These are phyloP conservation scores for Spirogloea muscicola DNA, from an alignment of 139 green algal species.

Conservation along the genomic window DNA sequence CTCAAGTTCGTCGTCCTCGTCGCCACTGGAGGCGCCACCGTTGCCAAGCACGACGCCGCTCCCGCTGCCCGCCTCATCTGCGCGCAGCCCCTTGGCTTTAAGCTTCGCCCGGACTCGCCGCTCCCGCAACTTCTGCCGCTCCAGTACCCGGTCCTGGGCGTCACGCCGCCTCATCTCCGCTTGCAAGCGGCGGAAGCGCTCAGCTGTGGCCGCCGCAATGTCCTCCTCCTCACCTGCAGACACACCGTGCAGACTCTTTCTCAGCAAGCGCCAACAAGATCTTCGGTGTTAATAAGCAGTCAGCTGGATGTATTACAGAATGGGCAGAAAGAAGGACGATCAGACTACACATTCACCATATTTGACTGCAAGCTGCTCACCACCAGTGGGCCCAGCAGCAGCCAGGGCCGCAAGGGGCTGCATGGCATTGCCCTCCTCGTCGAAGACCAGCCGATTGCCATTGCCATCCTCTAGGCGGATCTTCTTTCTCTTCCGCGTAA, in stretches of 20 bases:
- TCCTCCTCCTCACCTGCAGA: too few species aligned
- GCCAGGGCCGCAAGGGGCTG: constrained; percentile 34
- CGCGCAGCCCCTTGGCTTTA: constrained; percentile 27
- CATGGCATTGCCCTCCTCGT: constrained; percentile 47
- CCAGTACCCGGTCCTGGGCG: constrained; percentile 31
- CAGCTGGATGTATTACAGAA: too few species aligned
- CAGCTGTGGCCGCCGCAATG: not conserved
- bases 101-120: constrained; percentile 33
- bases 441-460: constrained; percentile 47
- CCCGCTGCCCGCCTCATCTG: not conserved
- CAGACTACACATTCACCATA: too few species aligned
- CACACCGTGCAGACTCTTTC: too few species aligned
- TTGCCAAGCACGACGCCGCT: too few species aligned
- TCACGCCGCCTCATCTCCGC: constrained; percentile 36
- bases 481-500: constrained; percentile 47
- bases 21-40: too few species aligned
- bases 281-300: too few species aligned
- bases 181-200: constrained; percentile 15
- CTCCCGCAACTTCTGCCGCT: constrained; percentile 37
- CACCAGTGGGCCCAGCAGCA: too few species aligned
- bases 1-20: too few species aligned
- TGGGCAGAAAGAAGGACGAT: too few species aligned
- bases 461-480: not conserved
- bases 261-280: too few species aligned
- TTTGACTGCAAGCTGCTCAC: too few species aligned